Evolutionary conservation across 805 yeast genomes (phyloP), one percentile per base, ranked within the genome.

Genomic region (Wickerhamiella bombiphila): DNA sequence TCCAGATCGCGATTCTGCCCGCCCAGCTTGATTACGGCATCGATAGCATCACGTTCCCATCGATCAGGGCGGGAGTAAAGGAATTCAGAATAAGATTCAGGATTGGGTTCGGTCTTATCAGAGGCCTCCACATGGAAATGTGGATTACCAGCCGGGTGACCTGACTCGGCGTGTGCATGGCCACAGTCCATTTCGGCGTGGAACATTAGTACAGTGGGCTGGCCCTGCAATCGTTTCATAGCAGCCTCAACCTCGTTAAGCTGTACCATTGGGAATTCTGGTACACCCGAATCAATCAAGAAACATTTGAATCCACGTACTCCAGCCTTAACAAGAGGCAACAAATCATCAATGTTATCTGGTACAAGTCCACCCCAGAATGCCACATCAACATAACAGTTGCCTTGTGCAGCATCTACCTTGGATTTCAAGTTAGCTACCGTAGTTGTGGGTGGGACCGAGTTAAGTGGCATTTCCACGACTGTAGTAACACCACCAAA

Each of bases 321-420:
- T 32, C 97, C 97, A 45, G 80, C 74, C 41, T 73, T 59, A 41
- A 85, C 74, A 46, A 86, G 66, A 0, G 94, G 94, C 17, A 69
- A 63, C 47, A 86, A 63, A 46, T 81, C 74, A 11, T 68, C 61
- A 39, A 79, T 47, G 57, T 86, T 86, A 41, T 66, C 68, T 6
- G 97, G 97, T 26, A 86, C 71, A 42, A 88, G 61, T 1, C 96
- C 97, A 38, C 96, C 97, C 96, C 96, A 88, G 55, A 88, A 85
- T 0, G 83, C 96, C 9, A 80, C 83, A 55, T 86, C 95, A 29
- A 81, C 91, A 93, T 93, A 86, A 41, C 83, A 69, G 58, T 86
- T 79, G 37, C 74, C 78, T 42, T 63, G 58, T 1, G 95, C 91
- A 1, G 95, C 94, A 15, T 67, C 62, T 42, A 83, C 64, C 55